Base-by-base conservation (phyloP, 345 rosid species). In the Excoecaria agallocha region DNA sequence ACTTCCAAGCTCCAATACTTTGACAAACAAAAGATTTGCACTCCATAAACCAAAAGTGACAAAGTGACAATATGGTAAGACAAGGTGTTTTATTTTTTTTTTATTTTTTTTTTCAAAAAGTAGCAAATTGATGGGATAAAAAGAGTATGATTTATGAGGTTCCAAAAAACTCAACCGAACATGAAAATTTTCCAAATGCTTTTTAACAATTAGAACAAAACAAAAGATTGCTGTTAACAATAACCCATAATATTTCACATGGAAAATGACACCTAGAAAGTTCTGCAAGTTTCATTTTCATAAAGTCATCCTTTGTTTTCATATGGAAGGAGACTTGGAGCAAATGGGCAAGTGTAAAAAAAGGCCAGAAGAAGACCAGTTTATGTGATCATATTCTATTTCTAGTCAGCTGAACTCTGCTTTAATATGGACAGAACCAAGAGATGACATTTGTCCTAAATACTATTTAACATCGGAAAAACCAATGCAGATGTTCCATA, bases 221-320 rank as follows among this genome's bases (percentile, higher is more conserved):
- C 43, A 55, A 61, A 35, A 43, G 55, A 69, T 30, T 4, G 20
- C 41, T 10, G 46, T n/a, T 39, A 50, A 20, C 25, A 69, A 38
- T 35, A 35, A 61, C 12, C 65, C 37, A 16, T 48, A 15, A 49
- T 45, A 58, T 58, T 58, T 35, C 30, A 46, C 13, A 57, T 43
- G 39, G 41, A 19, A 71, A 39, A 46, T 59, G 13, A 43, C 19
- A 55, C 45, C 24, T 3, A 24, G 43, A 64, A 64, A 64, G 8
- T 19, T 57, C 57, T 45, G 57, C 35, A 19, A 59, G 41, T 46
- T 50, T 59, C 66, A 71, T 71, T 71, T 71, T 61, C 41, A 45
- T 6, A 15, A 70, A 46, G 38, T 48, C 41, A 30, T 30, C 19
- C 30, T 58, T 57, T 43, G 41, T 30, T 58, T 70, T 58, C 19